A percentile compares a stretch with the other conserved stretches of the same genome.
Conservation (phyloP, 2,329 filamentous ascomycete species). For the Mycosphaerella sp. region DNA sequence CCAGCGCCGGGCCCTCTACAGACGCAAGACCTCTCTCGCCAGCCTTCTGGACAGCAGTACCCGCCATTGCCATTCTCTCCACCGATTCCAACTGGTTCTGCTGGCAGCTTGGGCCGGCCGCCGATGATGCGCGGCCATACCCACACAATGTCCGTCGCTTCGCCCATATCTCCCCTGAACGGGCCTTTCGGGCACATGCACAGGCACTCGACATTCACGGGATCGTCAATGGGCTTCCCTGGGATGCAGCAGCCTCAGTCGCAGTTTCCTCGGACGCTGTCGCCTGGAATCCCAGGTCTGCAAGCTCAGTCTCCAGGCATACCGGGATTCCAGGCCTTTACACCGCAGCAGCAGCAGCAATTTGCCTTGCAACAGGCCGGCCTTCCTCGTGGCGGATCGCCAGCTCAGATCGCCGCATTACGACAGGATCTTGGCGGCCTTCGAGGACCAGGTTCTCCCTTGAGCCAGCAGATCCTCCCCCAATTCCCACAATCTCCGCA, state of each 20-base stretch:
- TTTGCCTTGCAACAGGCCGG: constrained; percentile 19
- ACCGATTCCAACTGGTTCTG: constrained; percentile 72
- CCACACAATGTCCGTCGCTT: constrained; percentile 60
- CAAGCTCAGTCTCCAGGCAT: constrained; percentile 37
- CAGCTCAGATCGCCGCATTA: constrained; percentile 37
- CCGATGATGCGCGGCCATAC: constrained; percentile 33
- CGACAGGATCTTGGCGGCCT: constrained; percentile 25
- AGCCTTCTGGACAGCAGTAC: constrained; percentile 63
- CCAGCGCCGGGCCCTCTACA: constrained; percentile 8
- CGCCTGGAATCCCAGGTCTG: constrained; percentile 7
- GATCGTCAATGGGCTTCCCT: constrained; percentile 36
- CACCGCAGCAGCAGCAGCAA: constrained; percentile 24
- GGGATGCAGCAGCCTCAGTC: constrained; percentile 50
- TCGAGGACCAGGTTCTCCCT: constrained; percentile 55
- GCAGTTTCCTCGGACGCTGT: constrained; percentile 6
- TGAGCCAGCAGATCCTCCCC: constrained; percentile 34
- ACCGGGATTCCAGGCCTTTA: constrained; percentile 40
- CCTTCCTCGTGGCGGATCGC: constrained; percentile 40
- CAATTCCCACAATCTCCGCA: constrained; percentile 27
- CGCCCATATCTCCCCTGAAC: constrained; percentile 63
- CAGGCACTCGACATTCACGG: constrained; percentile 63
- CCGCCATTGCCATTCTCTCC: constrained; percentile 76
- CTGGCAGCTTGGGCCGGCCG: constrained; percentile 50
- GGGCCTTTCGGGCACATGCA: constrained; percentile 55
- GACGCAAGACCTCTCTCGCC: constrained; percentile 56